A percentile compares a stretch with the other conserved stretches of the same genome.
Evolutionary conservation across 768 basidiomycete species (phyloP).

Genomic region (Macrolepiota fuliginosa): DNA sequence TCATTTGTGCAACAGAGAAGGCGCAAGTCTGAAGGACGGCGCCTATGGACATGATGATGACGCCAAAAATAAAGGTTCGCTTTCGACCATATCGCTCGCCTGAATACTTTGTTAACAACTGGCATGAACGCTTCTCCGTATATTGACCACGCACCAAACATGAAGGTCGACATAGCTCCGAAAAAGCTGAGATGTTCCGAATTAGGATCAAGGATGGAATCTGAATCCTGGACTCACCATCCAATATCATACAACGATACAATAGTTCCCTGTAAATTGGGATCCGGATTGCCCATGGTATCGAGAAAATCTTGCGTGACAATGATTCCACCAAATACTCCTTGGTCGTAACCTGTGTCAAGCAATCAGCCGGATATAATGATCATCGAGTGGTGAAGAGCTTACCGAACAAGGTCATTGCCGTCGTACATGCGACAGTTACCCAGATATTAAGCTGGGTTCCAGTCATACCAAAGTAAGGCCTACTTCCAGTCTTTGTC

Average conservation of each 20-base stretch:
- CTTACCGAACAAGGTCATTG: slow-evolving; percentile 50
- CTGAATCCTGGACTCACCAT: slow-evolving; percentile 28
- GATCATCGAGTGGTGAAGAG: neutral
- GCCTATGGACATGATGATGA: slow-evolving; percentile 51
- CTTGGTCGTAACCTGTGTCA: slow-evolving; percentile 45
- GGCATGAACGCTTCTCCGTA: neutral
- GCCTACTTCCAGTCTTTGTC: slow-evolving; percentile 16
- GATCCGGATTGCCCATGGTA: slow-evolving; percentile 45
- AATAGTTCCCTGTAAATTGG: slow-evolving; percentile 45
- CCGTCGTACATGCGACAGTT: slow-evolving; percentile 48
- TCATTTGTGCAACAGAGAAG: slow-evolving; percentile 44
- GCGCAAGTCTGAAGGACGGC: slow-evolving; percentile 47
- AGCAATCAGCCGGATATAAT: neutral
- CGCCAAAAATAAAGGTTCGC: slow-evolving; percentile 47
- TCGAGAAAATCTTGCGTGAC: slow-evolving; percentile 44
- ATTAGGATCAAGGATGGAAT: neutral
- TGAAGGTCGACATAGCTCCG: slow-evolving; percentile 43
- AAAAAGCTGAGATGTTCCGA: slow-evolving; percentile 30
- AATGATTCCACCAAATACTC: slow-evolving; percentile 52
- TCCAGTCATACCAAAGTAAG: slow-evolving; percentile 45
- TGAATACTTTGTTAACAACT: slow-evolving; percentile 5
- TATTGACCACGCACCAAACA: slow-evolving; percentile 26
- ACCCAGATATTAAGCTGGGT: slow-evolving; percentile 43
- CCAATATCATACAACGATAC: slow-evolving; percentile 52
- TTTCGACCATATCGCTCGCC: slow-evolving; percentile 44